A percentile compares a stretch with the other conserved stretches of the same genome.
phyloP scores from a whole-genome alignment of 129 eudicot species.

The Flaveria ramosissima region DNA sequence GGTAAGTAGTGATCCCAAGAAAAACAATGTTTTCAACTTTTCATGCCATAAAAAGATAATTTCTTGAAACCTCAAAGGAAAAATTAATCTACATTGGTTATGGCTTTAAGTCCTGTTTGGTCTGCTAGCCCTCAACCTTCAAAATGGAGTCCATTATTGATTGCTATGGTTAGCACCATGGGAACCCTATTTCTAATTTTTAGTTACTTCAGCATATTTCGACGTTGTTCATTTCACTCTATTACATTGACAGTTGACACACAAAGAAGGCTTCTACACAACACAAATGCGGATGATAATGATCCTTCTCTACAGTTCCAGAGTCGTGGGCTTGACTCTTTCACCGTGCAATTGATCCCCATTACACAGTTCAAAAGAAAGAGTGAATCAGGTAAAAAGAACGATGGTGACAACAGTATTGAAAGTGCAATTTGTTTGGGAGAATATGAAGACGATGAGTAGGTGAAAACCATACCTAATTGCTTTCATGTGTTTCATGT shows the following conservation, averaged over 20 bases:
- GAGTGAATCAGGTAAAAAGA: conserved; percentile 30
- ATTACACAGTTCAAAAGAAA: conserved; percentile 46
- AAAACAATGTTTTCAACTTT: no score
- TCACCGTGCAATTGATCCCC: conserved; percentile 49
- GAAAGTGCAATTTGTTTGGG: conserved; percentile 80
- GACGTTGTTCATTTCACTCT: conserved; percentile 33
- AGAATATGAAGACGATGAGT: conserved; percentile 68
- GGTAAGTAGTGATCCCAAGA: no score
- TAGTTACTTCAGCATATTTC: conserved; percentile 51
- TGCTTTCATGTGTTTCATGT: conserved; percentile 69
- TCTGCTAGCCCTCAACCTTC: conserved; percentile 38
- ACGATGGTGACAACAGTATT: conserved; percentile 19
- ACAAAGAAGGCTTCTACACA: conserved; percentile 45
- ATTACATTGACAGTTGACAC: conserved; percentile 25
- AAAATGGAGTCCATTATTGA: conserved; percentile 52
- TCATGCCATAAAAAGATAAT: neutral
- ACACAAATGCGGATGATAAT: conserved; percentile 38
- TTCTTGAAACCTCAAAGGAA: conserved; percentile 3
- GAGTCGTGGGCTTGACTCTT: conserved; percentile 57
- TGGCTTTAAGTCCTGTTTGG: conserved; percentile 43
- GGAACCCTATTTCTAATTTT: conserved; percentile 51
- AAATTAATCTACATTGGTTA: conserved; percentile 16
- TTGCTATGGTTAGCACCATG: conserved; percentile 43
- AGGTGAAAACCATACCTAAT: conserved; percentile 60
- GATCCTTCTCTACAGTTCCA: conserved; percentile 48